phyloP scores from a whole-genome alignment of 805 yeast genomes.

The Lachancea sp. region DNA sequence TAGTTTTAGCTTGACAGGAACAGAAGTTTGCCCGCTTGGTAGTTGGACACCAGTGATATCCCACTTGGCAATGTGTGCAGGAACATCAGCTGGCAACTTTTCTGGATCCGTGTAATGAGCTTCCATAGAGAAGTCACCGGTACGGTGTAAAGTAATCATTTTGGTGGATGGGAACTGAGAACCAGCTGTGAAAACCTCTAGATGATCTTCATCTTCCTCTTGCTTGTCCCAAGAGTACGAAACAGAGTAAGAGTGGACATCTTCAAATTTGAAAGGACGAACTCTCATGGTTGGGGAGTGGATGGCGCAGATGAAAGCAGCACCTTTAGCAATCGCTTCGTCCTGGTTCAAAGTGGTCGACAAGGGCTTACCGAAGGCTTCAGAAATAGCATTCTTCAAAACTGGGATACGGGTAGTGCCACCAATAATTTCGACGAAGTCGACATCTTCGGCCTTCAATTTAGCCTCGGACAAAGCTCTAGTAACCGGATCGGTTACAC shows the following conservation, averaged over 20 bases:
- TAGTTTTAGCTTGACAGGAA: constrained; percentile 86
- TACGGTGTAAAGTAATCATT: constrained; percentile 88
- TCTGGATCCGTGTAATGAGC: constrained; percentile 78
- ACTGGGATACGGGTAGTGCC: constrained; percentile 98
- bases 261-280: constrained; percentile 97
- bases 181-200: constrained; percentile 96
- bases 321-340: constrained; percentile 98
- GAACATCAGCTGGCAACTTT: constrained; percentile 64
- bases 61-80: constrained; percentile 74
- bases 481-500: constrained; percentile 73
- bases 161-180: constrained; percentile 92
- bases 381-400: constrained; percentile 72
- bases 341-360: constrained; percentile 97
- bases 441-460: constrained; percentile 64
- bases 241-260: constrained; percentile 83
- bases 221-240: constrained; percentile 93
- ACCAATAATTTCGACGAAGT: constrained; percentile 92
- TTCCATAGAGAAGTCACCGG: constrained; percentile 76
- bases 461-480: constrained; percentile 77
- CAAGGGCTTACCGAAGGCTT: constrained; percentile 75
- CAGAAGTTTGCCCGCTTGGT: constrained; percentile 64
- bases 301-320: constrained; percentile 97
- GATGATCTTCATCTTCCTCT: constrained; percentile 81
- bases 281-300: constrained; percentile 99
- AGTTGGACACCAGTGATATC: constrained; percentile 77